Base-by-base conservation (phyloP, 352 stramenopile genomes). In the Globisporangium spinosum region DNA sequence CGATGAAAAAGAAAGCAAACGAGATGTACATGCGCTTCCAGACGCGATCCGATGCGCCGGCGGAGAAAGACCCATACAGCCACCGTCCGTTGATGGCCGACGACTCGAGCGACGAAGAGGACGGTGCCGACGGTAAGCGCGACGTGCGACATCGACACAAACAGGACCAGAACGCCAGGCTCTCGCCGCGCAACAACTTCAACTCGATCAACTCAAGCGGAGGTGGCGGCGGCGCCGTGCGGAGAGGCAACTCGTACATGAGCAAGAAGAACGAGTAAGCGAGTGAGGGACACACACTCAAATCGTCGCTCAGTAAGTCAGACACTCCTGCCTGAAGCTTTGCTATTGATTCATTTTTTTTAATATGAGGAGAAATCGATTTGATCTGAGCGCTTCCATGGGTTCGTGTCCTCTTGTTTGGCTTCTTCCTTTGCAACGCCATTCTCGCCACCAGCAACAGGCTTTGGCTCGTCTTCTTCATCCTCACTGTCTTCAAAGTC, bases 21-120 rank as follows among this genome's bases (percentile, higher is more conserved):
- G 79, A 93, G 22, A 89, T 92, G 82, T 95, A 94, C 70, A 75
- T 89, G 74, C 85, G 80, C 56, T 94, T 93, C 73, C 86, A 93
- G 74, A 89, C 85, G 57, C 77, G 84, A 23, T 79, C 77, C 20
- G 81, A 91, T 17, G 68, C 82, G 12, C 72, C 73, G 9, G 64
- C 73, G 0, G 73, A 77, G 67, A 75, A 74, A 66, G 85, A 94
- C 55, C 80, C 81, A 0, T 88, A 90, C 67, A 95, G 85, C 64
- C 79, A 90, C 70, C 85, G 83, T 0, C 84, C 83, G 17, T 67
- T 95, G 3, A 93, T 95, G 83, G 69, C 76, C 1, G 76, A 80
- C 9, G 80, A 90, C 65, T 90, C 80, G 54, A 90, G 78, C 32
- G 83, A 94, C 51, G 83, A 92, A 43, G 83, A 95, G 65, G 82